Conservation (phyloP, 2,329 filamentous ascomycete species). For the Lecanosticta acicola region DNA sequence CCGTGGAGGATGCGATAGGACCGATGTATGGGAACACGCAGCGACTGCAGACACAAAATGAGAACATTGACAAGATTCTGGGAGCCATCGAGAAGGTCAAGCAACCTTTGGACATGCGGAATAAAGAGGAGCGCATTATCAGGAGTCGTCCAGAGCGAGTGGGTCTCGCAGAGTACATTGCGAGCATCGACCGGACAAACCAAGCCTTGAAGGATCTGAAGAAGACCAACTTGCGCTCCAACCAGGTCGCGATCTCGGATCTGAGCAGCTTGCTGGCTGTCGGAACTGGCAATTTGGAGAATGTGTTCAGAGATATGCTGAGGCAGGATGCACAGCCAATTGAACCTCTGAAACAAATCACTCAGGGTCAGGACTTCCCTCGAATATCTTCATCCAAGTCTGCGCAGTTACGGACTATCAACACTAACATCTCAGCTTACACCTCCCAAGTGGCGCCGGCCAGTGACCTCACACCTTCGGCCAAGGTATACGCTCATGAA, state of each 20-base stretch:
- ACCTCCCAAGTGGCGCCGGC: conserved; percentile 23
- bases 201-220: conserved; percentile 80
- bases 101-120: conserved; percentile 87
- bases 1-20: conserved; percentile 83
- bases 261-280: conserved; percentile 70
- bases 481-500: conserved; percentile 78
- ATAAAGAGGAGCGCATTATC: conserved; percentile 86
- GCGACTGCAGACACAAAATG: conserved; percentile 77
- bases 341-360: conserved; percentile 87
- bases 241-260: conserved; percentile 81
- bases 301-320: conserved; percentile 72
- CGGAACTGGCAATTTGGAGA: conserved; percentile 77
- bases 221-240: conserved; percentile 83
- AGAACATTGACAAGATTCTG: conserved; percentile 81
- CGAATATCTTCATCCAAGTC: conserved; percentile 69
- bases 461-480: conserved; percentile 48
- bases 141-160: conserved; percentile 69
- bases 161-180: conserved; percentile 77
- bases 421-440: conserved; percentile 43
- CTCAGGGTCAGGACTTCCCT: conserved; percentile 73
- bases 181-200: conserved; percentile 81
- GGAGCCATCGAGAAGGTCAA: conserved; percentile 81
- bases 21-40: conserved; percentile 91
- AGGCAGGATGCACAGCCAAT: conserved; percentile 72
- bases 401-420: conserved; percentile 71